phyloP scores from a whole-genome alignment of 371 early-diverging fungal genomes.

The Mortierella sp. region DNA sequence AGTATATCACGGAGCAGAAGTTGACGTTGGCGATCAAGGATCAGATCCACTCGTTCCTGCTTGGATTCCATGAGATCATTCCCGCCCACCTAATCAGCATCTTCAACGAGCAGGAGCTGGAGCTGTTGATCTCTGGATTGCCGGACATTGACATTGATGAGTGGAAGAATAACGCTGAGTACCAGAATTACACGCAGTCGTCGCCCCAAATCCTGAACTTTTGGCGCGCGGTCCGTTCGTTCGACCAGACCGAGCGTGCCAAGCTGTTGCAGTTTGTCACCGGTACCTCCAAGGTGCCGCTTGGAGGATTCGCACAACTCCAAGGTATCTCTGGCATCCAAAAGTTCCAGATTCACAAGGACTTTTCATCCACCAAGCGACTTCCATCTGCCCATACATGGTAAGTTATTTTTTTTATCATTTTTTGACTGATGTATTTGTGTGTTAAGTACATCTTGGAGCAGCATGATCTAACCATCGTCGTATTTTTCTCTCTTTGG shows the following conservation, averaged over 20 bases:
- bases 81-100: slow-evolving; percentile 94
- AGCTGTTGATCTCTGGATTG: slow-evolving; percentile 97
- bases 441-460: not conserved
- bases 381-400: slow-evolving; percentile 97
- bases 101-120: slow-evolving; percentile 98
- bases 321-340: slow-evolving; percentile 98
- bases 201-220: slow-evolving; percentile 98
- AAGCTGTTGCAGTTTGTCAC: slow-evolving; percentile 98
- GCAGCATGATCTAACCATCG: not conserved
- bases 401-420: slow-evolving; percentile 57
- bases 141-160: slow-evolving; percentile 99
- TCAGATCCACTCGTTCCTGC: slow-evolving; percentile 94
- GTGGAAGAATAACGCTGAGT: slow-evolving; percentile 99
- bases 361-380: slow-evolving; percentile 72
- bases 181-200: slow-evolving; percentile 95
- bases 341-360: slow-evolving; percentile 97
- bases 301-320: slow-evolving; percentile 98
- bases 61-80: slow-evolving; percentile 97
- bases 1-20: slow-evolving; percentile 89
- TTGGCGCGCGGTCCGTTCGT: slow-evolving; percentile 94
- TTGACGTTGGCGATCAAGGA: slow-evolving; percentile 91
- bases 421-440: not conserved
- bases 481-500: not conserved
- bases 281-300: slow-evolving; percentile 98
- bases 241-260: slow-evolving; percentile 95